These are phyloP conservation scores for Ogataea dorogensis DNA, from an alignment of 805 yeast species.

Conservation along the genomic window DNA sequence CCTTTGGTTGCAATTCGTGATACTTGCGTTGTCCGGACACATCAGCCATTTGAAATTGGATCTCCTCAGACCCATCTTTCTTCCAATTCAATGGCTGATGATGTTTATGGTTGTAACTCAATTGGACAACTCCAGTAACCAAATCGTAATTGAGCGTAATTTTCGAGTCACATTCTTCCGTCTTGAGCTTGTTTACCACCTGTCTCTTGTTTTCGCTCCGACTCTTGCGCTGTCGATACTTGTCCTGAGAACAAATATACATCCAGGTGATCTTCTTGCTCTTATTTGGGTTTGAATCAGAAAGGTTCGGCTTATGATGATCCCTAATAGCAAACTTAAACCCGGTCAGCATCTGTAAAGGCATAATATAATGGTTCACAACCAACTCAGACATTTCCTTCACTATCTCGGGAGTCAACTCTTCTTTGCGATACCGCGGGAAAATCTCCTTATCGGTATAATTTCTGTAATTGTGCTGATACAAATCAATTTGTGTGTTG, in stretches of 20 bases:
- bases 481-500: slow-evolving; percentile 36
- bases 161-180: slow-evolving; percentile 41
- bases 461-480: slow-evolving; percentile 37
- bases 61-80: slow-evolving; percentile 21
- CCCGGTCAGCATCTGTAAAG: slow-evolving; percentile 41
- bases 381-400: slow-evolving; percentile 36
- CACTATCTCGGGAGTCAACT: slow-evolving; percentile 33
- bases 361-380: slow-evolving; percentile 38
- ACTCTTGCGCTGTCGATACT: slow-evolving; percentile 40
- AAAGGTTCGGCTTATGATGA: slow-evolving; percentile 38
- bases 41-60: slow-evolving; percentile 18
- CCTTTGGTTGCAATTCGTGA: slow-evolving; percentile 20
- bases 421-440: slow-evolving; percentile 34
- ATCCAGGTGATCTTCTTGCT: slow-evolving; percentile 42
- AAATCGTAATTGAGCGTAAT: slow-evolving; percentile 40
- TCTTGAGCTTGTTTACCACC: slow-evolving; percentile 40
- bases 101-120: slow-evolving; percentile 40
- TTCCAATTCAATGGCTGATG: slow-evolving; percentile 40
- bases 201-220: slow-evolving; percentile 39
- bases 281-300: slow-evolving; percentile 36
- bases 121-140: slow-evolving; percentile 36
- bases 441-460: slow-evolving; percentile 32
- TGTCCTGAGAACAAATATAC: slow-evolving; percentile 46
- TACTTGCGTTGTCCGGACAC: slow-evolving; percentile 11
- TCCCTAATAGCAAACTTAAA: slow-evolving; percentile 45